Evolutionary conservation across 1,139 yeast species (phyloP), one percentile per base, ranked within the genome.

Genomic region (Diutina rugosa): DNA sequence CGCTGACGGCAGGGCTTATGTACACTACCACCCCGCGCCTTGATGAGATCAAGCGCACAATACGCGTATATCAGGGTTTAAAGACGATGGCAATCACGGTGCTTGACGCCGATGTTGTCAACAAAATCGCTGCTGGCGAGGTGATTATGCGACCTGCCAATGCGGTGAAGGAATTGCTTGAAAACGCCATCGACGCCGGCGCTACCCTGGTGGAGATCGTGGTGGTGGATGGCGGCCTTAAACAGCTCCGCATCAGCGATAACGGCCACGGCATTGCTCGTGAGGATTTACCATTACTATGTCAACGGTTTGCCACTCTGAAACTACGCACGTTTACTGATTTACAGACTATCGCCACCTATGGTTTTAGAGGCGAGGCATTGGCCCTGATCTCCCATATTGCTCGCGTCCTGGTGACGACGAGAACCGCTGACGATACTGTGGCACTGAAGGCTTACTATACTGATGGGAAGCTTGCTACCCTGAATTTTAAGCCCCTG

Each of bases 81-180:
- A 14, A 32, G 32, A 6, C 16, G 29, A 35, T 35, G 54, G 8
- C 46, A 12, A 61, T 62, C 44, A 65, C 72, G 63, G 76, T 79
- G 56, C 76, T 90, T 12, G 90, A 85, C 47, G 72, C 72, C 32
- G 65, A 79, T 4, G 98, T 91, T 44, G 88, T 95, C 56, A 91
- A 90, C 67, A 80, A 86, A 59, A 93, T 95, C 35, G 99, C 99
- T 0, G 99, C 99, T 0, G 99, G 99, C 0, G 99, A 95, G 71
- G 90, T 95, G 70, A 89, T 95, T 58, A 80, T 91, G 45, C 95
- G 91, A 7, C 99, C 99, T 0, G 88, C 95, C 2, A 93, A 93
- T 63, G 84, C 85, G 0, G 67, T 81, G 41, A 81, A 81, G 62
- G 85, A 81, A 63, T 65, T 81, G 65, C 65, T 81, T 53, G 85